These are phyloP conservation scores for Adiantum capillusveneris DNA, from an alignment of 75 land plant species.

Conservation along the genomic window DNA sequence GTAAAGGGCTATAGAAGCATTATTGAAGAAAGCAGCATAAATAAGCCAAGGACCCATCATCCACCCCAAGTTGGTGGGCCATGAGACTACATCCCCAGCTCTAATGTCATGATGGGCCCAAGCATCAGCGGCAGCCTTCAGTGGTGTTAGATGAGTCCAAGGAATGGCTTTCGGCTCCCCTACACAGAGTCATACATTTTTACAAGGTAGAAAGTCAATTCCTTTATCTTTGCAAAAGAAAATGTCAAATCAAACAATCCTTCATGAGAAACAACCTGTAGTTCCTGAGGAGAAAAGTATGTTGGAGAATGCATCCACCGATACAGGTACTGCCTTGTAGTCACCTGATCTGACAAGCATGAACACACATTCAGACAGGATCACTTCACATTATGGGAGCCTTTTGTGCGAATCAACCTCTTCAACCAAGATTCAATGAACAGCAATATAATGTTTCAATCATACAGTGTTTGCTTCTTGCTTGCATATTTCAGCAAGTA, in stretches of 20 bases:
- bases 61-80: constrained; percentile 99
- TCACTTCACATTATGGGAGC: too few relatives aligned
- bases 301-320: constrained; percentile 62
- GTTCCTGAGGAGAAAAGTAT: constrained; percentile 98
- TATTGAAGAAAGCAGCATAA: constrained; percentile 79
- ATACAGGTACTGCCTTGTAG: constrained; percentile 44
- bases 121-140: constrained; percentile 95
- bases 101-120: constrained; percentile 95
- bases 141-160: constrained; percentile 80
- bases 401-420: too few relatives aligned
- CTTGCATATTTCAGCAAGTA: too few relatives aligned
- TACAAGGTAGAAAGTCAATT: background rate
- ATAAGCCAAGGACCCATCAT: constrained; percentile 99
- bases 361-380: too few relatives aligned
- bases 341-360: constrained; percentile 25
- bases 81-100: constrained; percentile 75
- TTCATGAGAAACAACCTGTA: constrained; percentile 47
- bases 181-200: constrained; percentile 8
- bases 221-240: too few relatives aligned
- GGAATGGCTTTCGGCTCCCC: constrained; percentile 99
- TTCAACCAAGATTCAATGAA: too few relatives aligned
- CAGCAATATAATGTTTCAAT: too few relatives aligned
- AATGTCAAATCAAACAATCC: too few relatives aligned
- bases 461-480: too few relatives aligned
- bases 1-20: constrained; percentile 84